phyloP scores from a whole-genome alignment of 1,284 basidiomycete species.

The Mrakiaceae sp. region DNA sequence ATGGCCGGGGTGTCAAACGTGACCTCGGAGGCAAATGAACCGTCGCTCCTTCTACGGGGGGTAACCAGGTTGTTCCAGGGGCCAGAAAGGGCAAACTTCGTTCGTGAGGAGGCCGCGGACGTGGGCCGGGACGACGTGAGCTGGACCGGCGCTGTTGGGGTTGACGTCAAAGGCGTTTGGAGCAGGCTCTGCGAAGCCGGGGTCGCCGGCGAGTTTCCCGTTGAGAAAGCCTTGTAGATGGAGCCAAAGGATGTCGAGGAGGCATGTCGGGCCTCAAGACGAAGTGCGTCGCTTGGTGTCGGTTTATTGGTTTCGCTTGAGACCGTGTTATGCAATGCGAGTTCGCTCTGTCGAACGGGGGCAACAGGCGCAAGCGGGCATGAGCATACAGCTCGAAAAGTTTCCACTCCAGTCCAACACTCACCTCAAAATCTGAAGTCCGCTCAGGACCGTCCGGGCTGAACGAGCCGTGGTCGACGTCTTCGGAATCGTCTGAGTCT shows the following conservation, averaged over 20 bases:
- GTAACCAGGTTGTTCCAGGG: neutral
- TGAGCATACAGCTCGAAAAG: neutral
- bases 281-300: too few species aligned
- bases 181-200: neutral
- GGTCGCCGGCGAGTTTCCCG: neutral
- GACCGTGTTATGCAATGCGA: neutral
- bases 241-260: neutral
- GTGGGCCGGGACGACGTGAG: neutral
- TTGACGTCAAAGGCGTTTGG: neutral
- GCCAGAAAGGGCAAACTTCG: neutral
- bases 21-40: neutral
- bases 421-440: too few species aligned
- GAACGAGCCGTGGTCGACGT: neutral
- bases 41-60: neutral
- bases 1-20: neutral
- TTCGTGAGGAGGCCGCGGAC: neutral
- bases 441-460: neutral
- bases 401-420: too few species aligned
- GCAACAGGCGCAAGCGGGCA: neutral
- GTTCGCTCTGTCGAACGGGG: neutral
- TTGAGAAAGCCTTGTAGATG: too few species aligned
- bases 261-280: neutral
- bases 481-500: conserved; percentile 1
- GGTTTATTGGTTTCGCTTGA: too few species aligned
- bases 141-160: neutral